Base-by-base conservation (phyloP, 2,329 filamentous ascomycete genomes). In the Penicillium sp. region DNA sequence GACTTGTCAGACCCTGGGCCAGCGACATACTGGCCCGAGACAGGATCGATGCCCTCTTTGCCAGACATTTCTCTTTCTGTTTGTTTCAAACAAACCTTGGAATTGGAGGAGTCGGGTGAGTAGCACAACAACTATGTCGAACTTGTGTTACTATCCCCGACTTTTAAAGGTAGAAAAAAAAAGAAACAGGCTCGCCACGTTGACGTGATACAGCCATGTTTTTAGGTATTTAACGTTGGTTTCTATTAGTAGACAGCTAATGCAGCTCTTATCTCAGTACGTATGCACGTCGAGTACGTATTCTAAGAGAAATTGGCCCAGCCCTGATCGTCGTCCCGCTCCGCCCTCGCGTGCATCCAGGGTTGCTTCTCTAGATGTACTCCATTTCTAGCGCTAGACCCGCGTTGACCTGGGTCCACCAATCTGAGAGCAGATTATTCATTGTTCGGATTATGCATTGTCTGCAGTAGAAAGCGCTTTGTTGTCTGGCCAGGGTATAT, bases 171-270 rank as follows among this genome's bases (percentile, higher is more conserved):
- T 7, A 42, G 11, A 42, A 42, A 23, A 43, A 21, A 12, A 18
- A 43, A 23, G 20, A 5, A 12, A 11, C 20, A 5, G 3, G 1
- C 51, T 12, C 45, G 20, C 40, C 30, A 6, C 14, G 42, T 47
- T 47, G 51, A 47, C 42, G 51, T 47, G 51, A 53, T 53, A 8
- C 26, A 53, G 42, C 51, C 51, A 35, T 46, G 42, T 26, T 46
- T n/a, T 46, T 46, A 53, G 14, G 43, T 26, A 45, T 46, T 28
- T 6, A 20, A n/a, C n/a, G n/a, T n/a, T n/a, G 21, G 24, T 43
- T n/a, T 21, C 30, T 3, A 3, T 35, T 35, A 35, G 30, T 35
- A 35, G 12, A 33, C 28, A 35, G 12, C 30, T 35, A 35, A 35
- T 35, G 30, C 8, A 35, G 30, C 30, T 35, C 30, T 35, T 35